Conservation (phyloP, 2,329 filamentous ascomycete genomes). For the Exophiala dermatitidis region DNA sequence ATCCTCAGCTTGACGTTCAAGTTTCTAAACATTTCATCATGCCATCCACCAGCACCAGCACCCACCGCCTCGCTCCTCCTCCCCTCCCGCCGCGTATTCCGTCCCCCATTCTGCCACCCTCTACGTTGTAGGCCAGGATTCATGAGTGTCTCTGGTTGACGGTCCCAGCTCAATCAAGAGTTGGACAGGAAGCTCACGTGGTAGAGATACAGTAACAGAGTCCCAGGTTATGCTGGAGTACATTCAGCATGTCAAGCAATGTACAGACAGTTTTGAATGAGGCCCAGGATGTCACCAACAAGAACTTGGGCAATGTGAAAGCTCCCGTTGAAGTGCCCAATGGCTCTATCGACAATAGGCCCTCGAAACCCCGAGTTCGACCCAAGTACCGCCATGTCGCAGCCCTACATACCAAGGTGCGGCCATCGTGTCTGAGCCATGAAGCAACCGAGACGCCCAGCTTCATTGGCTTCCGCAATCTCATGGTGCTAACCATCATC, state of each 20-base stretch:
- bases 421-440: conserved; percentile 76
- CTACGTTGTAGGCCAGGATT: not conserved
- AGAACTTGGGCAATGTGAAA: conserved; percentile 7
- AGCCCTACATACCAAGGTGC: conserved; percentile 66
- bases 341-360: not conserved
- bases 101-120: no score
- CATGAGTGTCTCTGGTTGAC: conserved; percentile 9
- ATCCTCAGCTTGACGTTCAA: not conserved
- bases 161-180: not conserved
- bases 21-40: conserved; percentile 4
- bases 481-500: conserved; percentile 89
- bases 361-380: conserved; percentile 14
- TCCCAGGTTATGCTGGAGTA: not conserved
- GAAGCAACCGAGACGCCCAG: conserved; percentile 69
- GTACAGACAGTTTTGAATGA: conserved; percentile 17
- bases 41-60: not conserved
- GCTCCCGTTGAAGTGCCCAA: conserved; percentile 14
- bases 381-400: conserved; percentile 84
- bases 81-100: no score
- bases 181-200: no score
- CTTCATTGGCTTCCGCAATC: conserved; percentile 88
- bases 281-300: conserved; percentile 17
- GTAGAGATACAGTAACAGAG: no score
- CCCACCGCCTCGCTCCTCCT: not conserved
- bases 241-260: conserved; percentile 16